Base-by-base conservation (phyloP, 768 basidiomycete genomes). In the Coprinopsis strossmayeri region DNA sequence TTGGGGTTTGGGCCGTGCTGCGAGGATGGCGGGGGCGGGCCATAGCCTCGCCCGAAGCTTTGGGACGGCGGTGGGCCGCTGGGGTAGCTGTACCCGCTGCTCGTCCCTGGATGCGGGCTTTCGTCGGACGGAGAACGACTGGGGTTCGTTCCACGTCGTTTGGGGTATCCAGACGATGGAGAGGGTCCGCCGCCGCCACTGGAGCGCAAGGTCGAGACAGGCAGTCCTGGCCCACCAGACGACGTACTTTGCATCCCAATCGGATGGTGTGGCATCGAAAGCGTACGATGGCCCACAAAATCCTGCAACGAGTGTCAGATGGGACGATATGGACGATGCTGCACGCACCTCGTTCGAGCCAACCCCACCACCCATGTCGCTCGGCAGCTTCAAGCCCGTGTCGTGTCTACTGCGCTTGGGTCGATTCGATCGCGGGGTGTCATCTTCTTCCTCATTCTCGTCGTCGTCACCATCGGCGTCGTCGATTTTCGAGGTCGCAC, bases 381-480 rank as follows among this genome's bases (percentile, higher is more conserved):
- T 40, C 7, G 50, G 39, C 18, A 58, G 60, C 43, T 69, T 71
- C 46, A 64, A 32, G 0, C 65, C 66, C 49, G 65, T 64, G 17
- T 21, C 21, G n/a, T 37, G 17, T 32, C 28, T 27, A 17, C 40
- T 59, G n/a, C 69, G 58, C 55, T 68, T 68, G 21, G 21, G 55
- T 28, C 32, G 38, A 37, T 55, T 35, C 21, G 52, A 35, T 18
- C 51, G 44, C 9, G 61, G 7, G 23, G 27, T 25, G 50, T 18
- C 56, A 9, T 55, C 55, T 9, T 51, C 60, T 20, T 59, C 64
- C 34, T 68, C 70, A 28, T 71, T 73, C 34, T 72, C 72, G 17
- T 71, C 70, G 1, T 60, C 67, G 10, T 65, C 66, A 18, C 70
- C 74, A 21, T 69, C 73, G 12, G 70, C 71, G 15, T 63, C 76